Conservation (phyloP, 1,139 yeast species). For the Magnusiomyces suaveolens region DNA sequence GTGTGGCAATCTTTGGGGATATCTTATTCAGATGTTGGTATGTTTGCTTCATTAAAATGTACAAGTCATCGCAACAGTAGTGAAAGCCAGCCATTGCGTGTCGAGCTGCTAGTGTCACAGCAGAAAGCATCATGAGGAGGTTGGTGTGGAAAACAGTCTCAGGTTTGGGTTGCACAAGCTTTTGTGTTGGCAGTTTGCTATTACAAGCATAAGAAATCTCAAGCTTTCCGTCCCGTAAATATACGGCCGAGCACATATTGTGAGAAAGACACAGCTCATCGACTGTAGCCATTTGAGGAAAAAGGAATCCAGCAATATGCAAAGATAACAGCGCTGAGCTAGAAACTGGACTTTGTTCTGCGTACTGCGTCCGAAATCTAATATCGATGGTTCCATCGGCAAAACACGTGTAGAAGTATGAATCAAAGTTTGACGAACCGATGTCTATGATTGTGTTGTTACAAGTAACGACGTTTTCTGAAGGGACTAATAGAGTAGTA, state of each 20-base stretch:
- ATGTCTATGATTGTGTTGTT: conserved; percentile 15
- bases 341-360: conserved; percentile 10
- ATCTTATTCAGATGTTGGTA: conserved; percentile 23
- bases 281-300: conserved; percentile 36
- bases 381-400: conserved; percentile 22
- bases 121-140: conserved; percentile 25
- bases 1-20: conserved; percentile 14
- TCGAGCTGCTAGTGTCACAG: conserved; percentile 54
- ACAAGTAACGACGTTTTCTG: conserved; percentile 5
- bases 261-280: conserved; percentile 47
- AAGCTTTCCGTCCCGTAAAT: conserved; percentile 24
- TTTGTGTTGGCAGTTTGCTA: conserved; percentile 9
- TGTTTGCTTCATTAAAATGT: conserved; percentile 41
- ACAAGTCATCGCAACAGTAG: conserved; percentile 52
- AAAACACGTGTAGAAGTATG: conserved; percentile 18
- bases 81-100: conserved; percentile 58
- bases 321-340: conserved; percentile 36
- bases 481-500: conserved; percentile 4
- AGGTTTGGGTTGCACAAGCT: not conserved
- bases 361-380: conserved; percentile 17
- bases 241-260: conserved; percentile 42
- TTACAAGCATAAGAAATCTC: conserved; percentile 17
- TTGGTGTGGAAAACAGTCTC: not conserved
- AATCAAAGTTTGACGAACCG: conserved; percentile 20
- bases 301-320: conserved; percentile 46